A percentile compares a stretch with the other conserved stretches of the same genome.
Evolutionary conservation across 345 rosid genomes (phyloP).

Genomic region (Brassica cretica): DNA sequence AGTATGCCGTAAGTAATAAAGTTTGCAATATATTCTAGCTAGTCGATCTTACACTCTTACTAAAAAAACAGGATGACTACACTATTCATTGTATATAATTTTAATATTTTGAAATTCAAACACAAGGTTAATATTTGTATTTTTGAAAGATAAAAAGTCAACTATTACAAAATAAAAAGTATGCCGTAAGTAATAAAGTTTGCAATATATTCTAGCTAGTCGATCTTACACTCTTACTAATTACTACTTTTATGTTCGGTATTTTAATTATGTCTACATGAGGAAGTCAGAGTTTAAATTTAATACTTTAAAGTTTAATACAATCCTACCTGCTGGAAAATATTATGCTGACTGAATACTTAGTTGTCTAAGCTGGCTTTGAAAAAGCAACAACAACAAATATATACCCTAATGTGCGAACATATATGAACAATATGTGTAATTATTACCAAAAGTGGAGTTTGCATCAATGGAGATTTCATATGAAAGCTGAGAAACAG

Average conservation of each 20-base stretch:
- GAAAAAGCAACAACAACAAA: background rate
- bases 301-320: background rate
- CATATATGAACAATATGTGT: background rate
- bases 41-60: background rate
- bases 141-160: background rate
- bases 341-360: background rate
- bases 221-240: background rate
- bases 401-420: background rate
- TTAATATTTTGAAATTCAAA: background rate
- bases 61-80: background rate
- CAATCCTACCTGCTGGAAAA: background rate
- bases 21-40: background rate
- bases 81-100: background rate
- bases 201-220: background rate
- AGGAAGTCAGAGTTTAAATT: background rate
- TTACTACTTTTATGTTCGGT: background rate
- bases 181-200: background rate
- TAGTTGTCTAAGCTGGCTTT: conserved; percentile 1
- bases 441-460: conserved; percentile 77
- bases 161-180: background rate
- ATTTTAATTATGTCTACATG: background rate
- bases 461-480: conserved; percentile 75
- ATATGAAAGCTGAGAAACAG: conserved; percentile 64
- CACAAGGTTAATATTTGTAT: background rate
- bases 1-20: background rate